phyloP scores from a whole-genome alignment of 805 yeast genomes.

The Myxozyma mucilagina region DNA sequence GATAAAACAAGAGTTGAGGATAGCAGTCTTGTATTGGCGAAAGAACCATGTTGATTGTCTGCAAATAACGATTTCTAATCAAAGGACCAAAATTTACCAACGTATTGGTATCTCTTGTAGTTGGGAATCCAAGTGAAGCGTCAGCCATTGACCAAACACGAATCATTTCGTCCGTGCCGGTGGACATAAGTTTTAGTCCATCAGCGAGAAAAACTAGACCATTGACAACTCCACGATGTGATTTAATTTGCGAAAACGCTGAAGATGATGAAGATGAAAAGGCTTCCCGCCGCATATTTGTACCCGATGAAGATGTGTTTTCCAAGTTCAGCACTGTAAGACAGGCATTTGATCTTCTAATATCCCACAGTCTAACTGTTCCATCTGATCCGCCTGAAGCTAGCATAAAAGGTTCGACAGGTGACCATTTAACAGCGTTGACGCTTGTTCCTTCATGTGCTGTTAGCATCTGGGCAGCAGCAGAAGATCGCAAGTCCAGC shows the following conservation, averaged over 20 bases:
- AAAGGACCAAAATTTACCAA: slow-evolving; percentile 76
- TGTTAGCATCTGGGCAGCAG: slow-evolving; percentile 28
- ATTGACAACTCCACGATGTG: slow-evolving; percentile 78
- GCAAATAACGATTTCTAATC: slow-evolving; percentile 63
- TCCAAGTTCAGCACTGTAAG: slow-evolving; percentile 62
- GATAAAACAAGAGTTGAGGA: slow-evolving; percentile 61
- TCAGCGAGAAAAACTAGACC: slow-evolving; percentile 71
- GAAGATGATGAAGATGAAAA: slow-evolving; percentile 21
- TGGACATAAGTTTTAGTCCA: slow-evolving; percentile 63
- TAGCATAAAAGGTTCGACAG: slow-evolving; percentile 56
- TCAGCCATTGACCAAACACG: slow-evolving; percentile 73
- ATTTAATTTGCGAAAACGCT: slow-evolving; percentile 44
- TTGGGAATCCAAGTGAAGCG: slow-evolving; percentile 35
- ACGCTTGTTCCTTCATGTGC: slow-evolving; percentile 39
- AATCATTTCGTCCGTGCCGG: slow-evolving; percentile 79
- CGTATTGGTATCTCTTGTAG: slow-evolving; percentile 46
- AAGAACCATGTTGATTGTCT: slow-evolving; percentile 56
- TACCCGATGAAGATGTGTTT: slow-evolving; percentile 24
- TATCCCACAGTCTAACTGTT: slow-evolving; percentile 80
- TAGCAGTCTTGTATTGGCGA: slow-evolving; percentile 56
- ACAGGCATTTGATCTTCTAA: slow-evolving; percentile 66
- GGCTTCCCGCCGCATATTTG: slow-evolving; percentile 23
- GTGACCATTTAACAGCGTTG: slow-evolving; percentile 72
- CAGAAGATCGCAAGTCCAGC: slow-evolving; percentile 27
- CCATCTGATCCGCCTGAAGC: slow-evolving; percentile 86